These are phyloP conservation scores for Tieghemiomyces parasiticus DNA, from an alignment of 192 early-diverging fungal species.

Conservation along the genomic window DNA sequence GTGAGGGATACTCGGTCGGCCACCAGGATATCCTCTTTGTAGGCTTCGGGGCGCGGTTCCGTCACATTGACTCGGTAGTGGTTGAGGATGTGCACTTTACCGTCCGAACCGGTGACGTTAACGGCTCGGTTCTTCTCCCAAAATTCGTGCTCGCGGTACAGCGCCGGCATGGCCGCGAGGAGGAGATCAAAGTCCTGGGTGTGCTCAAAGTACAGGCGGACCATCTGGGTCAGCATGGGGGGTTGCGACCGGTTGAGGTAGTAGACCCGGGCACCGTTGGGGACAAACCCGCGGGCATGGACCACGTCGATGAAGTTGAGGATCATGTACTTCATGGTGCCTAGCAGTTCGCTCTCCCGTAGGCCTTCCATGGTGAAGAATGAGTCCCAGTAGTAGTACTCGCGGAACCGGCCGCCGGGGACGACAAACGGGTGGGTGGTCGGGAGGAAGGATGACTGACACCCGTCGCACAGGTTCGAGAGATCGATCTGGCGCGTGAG, in stretches of 20 bases:
- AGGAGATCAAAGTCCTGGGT: slow-evolving; percentile 34
- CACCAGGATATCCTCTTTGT: slow-evolving; percentile 37
- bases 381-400: slow-evolving; percentile 64
- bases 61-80: slow-evolving; percentile 37
- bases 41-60: slow-evolving; percentile 49
- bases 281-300: slow-evolving; percentile 46
- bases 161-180: slow-evolving; percentile 27
- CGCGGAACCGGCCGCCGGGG: slow-evolving; percentile 56
- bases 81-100: slow-evolving; percentile 23
- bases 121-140: slow-evolving; percentile 41
- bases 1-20: slow-evolving; percentile 22
- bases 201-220: slow-evolving; percentile 34
- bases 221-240: slow-evolving; percentile 56
- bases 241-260: slow-evolving; percentile 62
- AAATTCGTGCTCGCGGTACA: slow-evolving; percentile 43
- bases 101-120: slow-evolving; percentile 15
- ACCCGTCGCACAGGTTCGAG: slow-evolving; percentile 33
- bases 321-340: slow-evolving; percentile 35
- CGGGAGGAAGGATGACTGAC: slow-evolving; percentile 35
- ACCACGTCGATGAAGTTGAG: slow-evolving; percentile 44
- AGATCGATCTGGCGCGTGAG: slow-evolving; percentile 39
- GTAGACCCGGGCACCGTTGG: slow-evolving; percentile 60
- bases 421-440: slow-evolving; percentile 46
- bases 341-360: slow-evolving; percentile 31
- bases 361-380: slow-evolving; percentile 53